Conservation (phyloP, 2,329 filamentous ascomycete genomes). For the Cercospora sp. region DNA sequence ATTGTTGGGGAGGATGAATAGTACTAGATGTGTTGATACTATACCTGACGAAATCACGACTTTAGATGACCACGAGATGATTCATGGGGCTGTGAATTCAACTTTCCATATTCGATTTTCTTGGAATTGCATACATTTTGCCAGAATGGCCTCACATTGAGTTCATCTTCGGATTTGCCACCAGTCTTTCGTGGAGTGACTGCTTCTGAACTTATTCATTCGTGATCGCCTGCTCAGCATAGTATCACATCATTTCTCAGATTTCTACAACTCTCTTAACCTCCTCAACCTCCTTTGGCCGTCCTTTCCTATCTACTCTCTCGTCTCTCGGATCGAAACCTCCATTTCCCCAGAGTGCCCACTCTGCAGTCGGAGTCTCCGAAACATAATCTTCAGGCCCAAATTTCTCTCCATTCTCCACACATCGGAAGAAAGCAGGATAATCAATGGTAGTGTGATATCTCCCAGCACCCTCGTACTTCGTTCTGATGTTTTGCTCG, state of each 20-base stretch:
- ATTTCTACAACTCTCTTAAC: constrained; percentile 19
- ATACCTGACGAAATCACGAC: neutral
- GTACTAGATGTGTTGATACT: neutral
- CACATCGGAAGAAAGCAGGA: constrained; percentile 77
- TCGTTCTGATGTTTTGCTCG: neutral
- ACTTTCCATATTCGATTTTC: neutral
- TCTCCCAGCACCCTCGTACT: constrained; percentile 55
- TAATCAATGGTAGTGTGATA: constrained; percentile 96
- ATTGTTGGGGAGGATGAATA: neutral
- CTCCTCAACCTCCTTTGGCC: constrained; percentile 27
- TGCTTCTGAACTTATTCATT: neutral
- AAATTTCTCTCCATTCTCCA: constrained; percentile 69
- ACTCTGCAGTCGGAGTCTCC: constrained; percentile 73
- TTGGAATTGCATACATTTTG: neutral
- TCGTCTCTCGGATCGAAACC: constrained; percentile 91
- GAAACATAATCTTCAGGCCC: constrained; percentile 89
- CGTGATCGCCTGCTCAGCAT: neutral
- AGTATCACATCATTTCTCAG: neutral
- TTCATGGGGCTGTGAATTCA: neutral
- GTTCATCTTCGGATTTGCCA: neutral
- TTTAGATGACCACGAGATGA: neutral
- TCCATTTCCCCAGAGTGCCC: constrained; percentile 92
- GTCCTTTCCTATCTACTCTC: constrained; percentile 81
- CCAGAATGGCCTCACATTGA: too few species aligned
- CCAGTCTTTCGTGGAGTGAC: neutral